Evolutionary conservation across 805 yeast genomes (phyloP).

Genomic region (Myxozyma udenii): DNA sequence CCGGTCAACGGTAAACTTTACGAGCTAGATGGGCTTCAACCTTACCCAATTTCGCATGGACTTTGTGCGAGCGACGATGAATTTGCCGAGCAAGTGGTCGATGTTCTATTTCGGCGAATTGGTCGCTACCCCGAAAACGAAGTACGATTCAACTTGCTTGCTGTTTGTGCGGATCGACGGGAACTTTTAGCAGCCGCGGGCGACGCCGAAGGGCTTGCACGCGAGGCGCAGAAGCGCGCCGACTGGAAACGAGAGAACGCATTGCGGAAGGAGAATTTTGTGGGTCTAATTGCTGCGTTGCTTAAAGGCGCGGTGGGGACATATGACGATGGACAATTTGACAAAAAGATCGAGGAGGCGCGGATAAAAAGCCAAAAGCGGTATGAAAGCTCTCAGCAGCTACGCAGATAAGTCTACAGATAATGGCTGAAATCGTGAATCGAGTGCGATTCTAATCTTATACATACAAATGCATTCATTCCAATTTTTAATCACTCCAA

Average conservation of each 20-base stretch:
- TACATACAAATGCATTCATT: no score
- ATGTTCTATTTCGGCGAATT: conserved; percentile 49
- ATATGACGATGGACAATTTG: conserved; percentile 45
- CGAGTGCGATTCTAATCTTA: neutral
- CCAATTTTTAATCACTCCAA: no score
- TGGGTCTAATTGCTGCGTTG: conserved; percentile 50
- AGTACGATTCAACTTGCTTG: conserved; percentile 55
- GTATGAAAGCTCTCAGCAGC: neutral
- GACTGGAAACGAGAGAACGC: conserved; percentile 55
- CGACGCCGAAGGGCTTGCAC: conserved; percentile 41
- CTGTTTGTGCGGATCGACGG: conserved; percentile 52
- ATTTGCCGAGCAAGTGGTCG: conserved; percentile 46
- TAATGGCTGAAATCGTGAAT: neutral
- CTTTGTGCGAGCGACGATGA: conserved; percentile 41
- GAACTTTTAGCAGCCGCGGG: conserved; percentile 40
- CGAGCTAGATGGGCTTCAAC: conserved; percentile 62
- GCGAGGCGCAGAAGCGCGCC: conserved; percentile 49
- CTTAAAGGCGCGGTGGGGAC: conserved; percentile 42
- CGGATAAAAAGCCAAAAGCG: conserved; percentile 6
- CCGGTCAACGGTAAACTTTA: conserved; percentile 47
- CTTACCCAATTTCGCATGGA: conserved; percentile 55
- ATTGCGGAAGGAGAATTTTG: conserved; percentile 53
- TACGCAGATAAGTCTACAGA: no score
- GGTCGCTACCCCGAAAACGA: conserved; percentile 47
- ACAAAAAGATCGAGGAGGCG: conserved; percentile 11